A percentile compares a stretch with the other conserved stretches of the same genome.
phyloP scores from a whole-genome alignment of 306 rosid genomes.

The Quercus parvula region DNA sequence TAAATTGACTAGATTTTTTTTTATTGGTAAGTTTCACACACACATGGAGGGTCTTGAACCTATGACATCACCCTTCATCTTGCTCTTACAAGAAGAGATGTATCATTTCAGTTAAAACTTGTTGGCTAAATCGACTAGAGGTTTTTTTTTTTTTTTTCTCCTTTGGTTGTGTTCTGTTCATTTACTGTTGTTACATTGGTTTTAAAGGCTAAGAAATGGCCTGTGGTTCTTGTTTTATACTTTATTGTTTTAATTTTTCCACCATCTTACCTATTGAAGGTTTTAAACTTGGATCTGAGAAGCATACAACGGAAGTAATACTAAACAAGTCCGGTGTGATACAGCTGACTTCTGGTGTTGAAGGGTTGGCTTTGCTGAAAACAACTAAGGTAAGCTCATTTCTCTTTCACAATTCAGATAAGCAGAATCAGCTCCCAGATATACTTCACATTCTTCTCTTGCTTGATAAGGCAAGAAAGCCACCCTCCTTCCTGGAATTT shows the following conservation, averaged over 20 bases:
- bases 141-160: too few species aligned
- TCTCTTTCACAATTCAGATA: background rate
- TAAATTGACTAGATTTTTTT: background rate
- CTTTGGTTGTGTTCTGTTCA: background rate
- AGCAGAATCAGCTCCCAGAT: background rate
- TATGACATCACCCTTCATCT: too few species aligned
- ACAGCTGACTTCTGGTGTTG: slow-evolving; percentile 79
- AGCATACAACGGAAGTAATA: slow-evolving; percentile 71
- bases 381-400: slow-evolving; percentile 66
- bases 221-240: slow-evolving; percentile 2
- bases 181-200: background rate
- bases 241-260: background rate
- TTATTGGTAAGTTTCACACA: too few species aligned
- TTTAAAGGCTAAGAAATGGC: background rate
- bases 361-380: slow-evolving; percentile 73
- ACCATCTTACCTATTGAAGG: slow-evolving; percentile 43
- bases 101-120: too few species aligned
- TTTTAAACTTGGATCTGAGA: slow-evolving; percentile 92
- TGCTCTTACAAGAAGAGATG: too few species aligned
- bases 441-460: background rate
- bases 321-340: slow-evolving; percentile 64
- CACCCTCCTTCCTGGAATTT: background rate
- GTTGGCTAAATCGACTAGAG: background rate
- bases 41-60: too few species aligned
- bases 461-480: background rate